Base-by-base conservation (phyloP, 2,329 filamentous ascomycete species). In the Xylariaceae sp. region DNA sequence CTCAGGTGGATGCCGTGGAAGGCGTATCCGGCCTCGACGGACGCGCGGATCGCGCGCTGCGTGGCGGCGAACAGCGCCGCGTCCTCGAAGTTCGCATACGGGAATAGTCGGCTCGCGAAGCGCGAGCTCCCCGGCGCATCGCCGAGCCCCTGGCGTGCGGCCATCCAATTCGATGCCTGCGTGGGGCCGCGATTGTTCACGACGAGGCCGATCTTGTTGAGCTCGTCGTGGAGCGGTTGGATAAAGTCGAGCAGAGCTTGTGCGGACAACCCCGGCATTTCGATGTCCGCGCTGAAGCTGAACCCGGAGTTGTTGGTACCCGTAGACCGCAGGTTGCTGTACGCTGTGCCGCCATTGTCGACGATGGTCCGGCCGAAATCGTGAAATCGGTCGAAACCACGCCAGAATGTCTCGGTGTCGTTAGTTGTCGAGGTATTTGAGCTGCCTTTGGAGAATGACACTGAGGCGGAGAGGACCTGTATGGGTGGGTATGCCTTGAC, bases 11-110 rank as follows among this genome's bases (percentile, higher is more conserved):
- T 72, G n/a, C 67, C 71, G 57, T 72, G 70, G 60, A 72, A 71
- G 23, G 56, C 62, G 50, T 68, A 71, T 14, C 73, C 74, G 2
- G 67, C 69, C 54, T 77, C 72, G n/a, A 77, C 62, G 1, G 74
- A 69, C 32, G 69, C 59, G 19, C 70, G 70, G 54, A 76, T 70
- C 20, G 71, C 70, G 5, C 32, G 52, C 59, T 67, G 72, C 55
- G 60, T 70, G 37, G 53, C 52, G 7, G 42, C 40, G 48, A 70
- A 72, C 5, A 63, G 57, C 4, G 47, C 26, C 29, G 50, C 44
- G 54, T 66, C 59, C 14, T 65, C 66, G 40, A 70, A 70, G 49
- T 62, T 64, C 43, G 64, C 64, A 0, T 64, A 65, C 16, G 72
- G 72, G 40, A 74, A 65, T 9, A 74, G 59, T 0, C 72, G 68